These are phyloP conservation scores for Hypoxylon sp. DNA, from an alignment of 2,329 filamentous ascomycete species.

Conservation along the genomic window DNA sequence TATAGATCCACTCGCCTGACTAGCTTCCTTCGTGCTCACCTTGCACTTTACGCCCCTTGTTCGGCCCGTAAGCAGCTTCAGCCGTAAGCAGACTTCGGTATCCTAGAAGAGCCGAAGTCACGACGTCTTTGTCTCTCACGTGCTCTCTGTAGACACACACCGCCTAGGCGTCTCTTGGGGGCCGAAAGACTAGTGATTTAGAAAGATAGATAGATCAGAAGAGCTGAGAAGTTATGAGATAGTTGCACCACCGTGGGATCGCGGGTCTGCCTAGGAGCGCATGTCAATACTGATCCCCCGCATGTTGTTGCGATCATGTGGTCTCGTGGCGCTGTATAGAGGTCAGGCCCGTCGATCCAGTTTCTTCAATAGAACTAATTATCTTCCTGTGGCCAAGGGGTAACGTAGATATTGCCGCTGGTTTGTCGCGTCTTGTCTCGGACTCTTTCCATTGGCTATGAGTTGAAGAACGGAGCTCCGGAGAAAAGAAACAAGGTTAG, in stretches of 20 bases:
- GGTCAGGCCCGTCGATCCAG: not conserved
- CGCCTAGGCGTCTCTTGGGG: conserved; percentile 22
- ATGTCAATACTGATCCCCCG: conserved; percentile 18
- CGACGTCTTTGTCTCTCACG: conserved; percentile 19
- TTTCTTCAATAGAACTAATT: not conserved
- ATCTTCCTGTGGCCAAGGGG: conserved; percentile 4
- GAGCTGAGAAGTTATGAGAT: not conserved
- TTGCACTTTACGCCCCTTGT: not conserved
- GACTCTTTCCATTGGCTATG: not conserved
- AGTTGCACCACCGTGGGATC: conserved; percentile 10
- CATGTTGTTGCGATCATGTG: conserved; percentile 36
- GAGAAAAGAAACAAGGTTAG: conserved; percentile 18
- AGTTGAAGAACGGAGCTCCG: conserved; percentile 9
- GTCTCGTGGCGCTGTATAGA: conserved; percentile 12
- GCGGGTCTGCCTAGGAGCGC: conserved; percentile 10
- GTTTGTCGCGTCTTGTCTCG: conserved; percentile 15
- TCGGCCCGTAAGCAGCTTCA: conserved; percentile 4
- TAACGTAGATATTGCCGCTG: conserved; percentile 2
- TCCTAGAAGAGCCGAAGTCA: conserved; percentile 16
- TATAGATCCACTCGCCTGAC: conserved; percentile 4
- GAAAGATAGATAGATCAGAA: not conserved
- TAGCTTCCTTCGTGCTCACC: not conserved
- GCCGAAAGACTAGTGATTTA: conserved; percentile 6
- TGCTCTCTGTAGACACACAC: conserved; percentile 5
- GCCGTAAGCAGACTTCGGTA: conserved; percentile 27